Evolutionary conservation across 441 rosid species (phyloP).

Genomic region (Dalechampia spathulata): DNA sequence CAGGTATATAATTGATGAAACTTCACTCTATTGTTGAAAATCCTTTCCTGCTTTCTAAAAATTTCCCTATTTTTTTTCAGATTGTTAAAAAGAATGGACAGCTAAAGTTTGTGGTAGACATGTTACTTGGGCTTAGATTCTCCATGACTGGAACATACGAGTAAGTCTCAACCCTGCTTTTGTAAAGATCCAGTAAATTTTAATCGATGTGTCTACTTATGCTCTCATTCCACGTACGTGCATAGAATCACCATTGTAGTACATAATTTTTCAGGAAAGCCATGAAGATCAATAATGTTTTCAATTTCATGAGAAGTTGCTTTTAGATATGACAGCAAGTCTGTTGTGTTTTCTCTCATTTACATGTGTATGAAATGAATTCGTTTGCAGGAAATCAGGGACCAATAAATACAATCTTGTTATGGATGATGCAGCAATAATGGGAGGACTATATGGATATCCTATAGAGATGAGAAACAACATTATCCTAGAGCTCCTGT

Average conservation of each 20-base stretch:
- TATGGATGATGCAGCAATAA: constrained; percentile 85
- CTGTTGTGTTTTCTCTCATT: no score
- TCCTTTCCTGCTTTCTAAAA: no score
- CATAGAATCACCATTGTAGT: no score
- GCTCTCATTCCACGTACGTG: no score
- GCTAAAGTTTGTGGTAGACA: constrained; percentile 60
- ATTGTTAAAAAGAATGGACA: constrained; percentile 52
- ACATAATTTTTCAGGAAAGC: no score
- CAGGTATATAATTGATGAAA: constrained; percentile 36
- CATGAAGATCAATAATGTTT: no score
- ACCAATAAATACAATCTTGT: constrained; percentile 34
- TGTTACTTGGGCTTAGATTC: constrained; percentile 70
- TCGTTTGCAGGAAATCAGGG: constrained; percentile 40
- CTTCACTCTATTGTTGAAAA: no score
- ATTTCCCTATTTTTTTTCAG: constrained; percentile 33
- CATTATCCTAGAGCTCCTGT: constrained; percentile 54
- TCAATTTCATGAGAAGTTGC: no score
- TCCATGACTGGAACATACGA: constrained; percentile 63
- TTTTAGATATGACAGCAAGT: no score
- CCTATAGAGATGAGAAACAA: constrained; percentile 63
- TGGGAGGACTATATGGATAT: constrained; percentile 63
- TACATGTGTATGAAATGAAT: background rate
- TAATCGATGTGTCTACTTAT: no score
- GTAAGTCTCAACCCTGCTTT: constrained; percentile 59
- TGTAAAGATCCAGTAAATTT: no score